Percentiles rank a stretch among this genome's conserved stretches.
Evolutionary conservation across 164 flowering plant species (phyloP).

Genomic region (Liriodendron chinense): DNA sequence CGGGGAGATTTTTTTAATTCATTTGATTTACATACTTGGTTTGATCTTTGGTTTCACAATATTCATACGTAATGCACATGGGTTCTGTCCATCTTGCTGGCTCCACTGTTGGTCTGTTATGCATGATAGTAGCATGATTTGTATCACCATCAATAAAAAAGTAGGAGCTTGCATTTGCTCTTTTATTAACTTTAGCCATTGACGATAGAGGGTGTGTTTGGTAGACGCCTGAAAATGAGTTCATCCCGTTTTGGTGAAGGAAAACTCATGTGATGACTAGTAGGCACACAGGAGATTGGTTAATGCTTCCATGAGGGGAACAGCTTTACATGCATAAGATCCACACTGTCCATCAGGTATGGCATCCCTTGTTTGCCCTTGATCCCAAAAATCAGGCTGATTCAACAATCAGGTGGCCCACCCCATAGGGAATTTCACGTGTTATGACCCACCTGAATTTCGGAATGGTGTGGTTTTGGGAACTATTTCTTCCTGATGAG

Average conservation of each 20-base stretch:
- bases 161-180: background rate
- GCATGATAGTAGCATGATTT: background rate
- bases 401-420: no score
- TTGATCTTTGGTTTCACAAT: background rate
- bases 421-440: no score
- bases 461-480: no score
- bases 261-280: background rate
- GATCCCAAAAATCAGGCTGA: no score
- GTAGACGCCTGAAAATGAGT: background rate
- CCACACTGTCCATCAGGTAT: no score
- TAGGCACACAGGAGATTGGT: no score
- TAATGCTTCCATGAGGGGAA: no score
- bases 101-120: background rate
- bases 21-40: background rate
- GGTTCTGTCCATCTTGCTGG: background rate
- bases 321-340: no score
- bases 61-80: background rate
- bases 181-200: background rate
- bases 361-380: no score
- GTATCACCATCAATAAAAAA: background rate
- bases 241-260: background rate
- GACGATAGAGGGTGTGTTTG: background rate
- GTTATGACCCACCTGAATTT: no score
- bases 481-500: no score
- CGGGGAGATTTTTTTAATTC: background rate